Conservation (phyloP, 495 filamentous ascomycete genomes). For the Penicillium herquei region DNA sequence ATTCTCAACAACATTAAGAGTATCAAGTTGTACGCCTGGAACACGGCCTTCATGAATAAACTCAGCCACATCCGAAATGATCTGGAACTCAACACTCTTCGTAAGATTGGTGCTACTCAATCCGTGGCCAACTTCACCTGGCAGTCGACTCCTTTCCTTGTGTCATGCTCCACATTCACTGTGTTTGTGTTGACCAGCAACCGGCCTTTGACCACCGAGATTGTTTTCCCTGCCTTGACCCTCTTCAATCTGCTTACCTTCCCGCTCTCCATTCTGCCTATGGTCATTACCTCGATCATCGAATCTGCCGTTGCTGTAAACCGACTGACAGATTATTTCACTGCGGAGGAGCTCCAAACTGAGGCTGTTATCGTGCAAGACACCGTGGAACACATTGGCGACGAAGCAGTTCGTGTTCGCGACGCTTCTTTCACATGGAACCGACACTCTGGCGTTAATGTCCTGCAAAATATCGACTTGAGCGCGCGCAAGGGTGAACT, state of each 20-base stretch:
- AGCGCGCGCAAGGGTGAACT: conserved; percentile 87
- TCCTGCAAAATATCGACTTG: conserved; percentile 78
- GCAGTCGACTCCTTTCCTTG: conserved; percentile 98
- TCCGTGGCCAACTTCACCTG: conserved; percentile 96
- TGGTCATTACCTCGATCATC: conserved; percentile 96
- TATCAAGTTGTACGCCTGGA: conserved; percentile 99
- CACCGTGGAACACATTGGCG: conserved; percentile 67
- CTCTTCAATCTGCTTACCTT: conserved; percentile 94
- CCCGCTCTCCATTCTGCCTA: conserved; percentile 88
- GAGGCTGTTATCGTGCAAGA: conserved; percentile 74
- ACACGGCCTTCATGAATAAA: conserved; percentile 94
- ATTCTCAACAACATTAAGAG: conserved; percentile 99
- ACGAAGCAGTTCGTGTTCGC: conserved; percentile 78
- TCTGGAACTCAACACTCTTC: conserved; percentile 88
- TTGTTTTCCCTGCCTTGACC: conserved; percentile 92
- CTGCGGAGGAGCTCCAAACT: conserved; percentile 83
- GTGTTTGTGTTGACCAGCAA: conserved; percentile 86
- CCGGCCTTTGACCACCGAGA: conserved; percentile 81
- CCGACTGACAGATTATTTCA: conserved; percentile 81
- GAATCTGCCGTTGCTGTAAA: conserved; percentile 92
- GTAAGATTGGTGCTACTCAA: conserved; percentile 92
- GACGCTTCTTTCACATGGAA: conserved; percentile 96
- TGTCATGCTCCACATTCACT: conserved; percentile 94
- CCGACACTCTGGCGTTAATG: conserved; percentile 60
- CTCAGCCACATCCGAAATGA: conserved; percentile 94